Percentiles rank a stretch among this genome's conserved stretches.
Evolutionary conservation across 1,284 basidiomycete genomes (phyloP).

Genomic region (Sanghuangporus weigelae): DNA sequence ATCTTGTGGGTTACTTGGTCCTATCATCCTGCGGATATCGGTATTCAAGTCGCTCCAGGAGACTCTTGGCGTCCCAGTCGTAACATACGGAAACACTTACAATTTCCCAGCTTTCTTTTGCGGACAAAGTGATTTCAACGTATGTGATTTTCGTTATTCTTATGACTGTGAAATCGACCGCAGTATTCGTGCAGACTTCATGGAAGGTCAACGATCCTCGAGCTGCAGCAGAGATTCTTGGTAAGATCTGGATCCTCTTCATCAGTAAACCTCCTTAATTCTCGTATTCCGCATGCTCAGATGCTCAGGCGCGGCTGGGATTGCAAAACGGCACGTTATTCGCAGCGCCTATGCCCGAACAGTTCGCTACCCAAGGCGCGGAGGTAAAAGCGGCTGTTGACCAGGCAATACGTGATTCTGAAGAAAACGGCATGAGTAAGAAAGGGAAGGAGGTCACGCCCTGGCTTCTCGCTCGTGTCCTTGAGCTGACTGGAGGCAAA

Average conservation of each 20-base stretch:
- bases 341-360: conserved; percentile 85
- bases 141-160: conserved; percentile 29
- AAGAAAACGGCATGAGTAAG: conserved; percentile 75
- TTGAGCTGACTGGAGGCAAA: conserved; percentile 73
- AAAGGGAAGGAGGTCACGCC: conserved; percentile 92
- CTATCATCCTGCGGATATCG: background rate
- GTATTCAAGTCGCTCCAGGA: conserved; percentile 49
- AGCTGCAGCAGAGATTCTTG: conserved; percentile 64
- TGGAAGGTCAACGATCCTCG: conserved; percentile 60
- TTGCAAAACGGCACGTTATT: conserved; percentile 76
- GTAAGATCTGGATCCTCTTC: conserved; percentile 37
- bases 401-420: conserved; percentile 80
- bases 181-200: conserved; percentile 45
- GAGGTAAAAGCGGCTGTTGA: conserved; percentile 80
- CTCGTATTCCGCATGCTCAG: conserved; percentile 30
- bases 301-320: conserved; percentile 54
- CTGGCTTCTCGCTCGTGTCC: conserved; percentile 86
- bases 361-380: conserved; percentile 64
- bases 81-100: conserved; percentile 68
- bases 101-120: conserved; percentile 97
- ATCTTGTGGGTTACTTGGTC: conserved; percentile 56
- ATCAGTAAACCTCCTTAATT: background rate
- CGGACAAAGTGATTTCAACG: conserved; percentile 78
- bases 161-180: background rate
- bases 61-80: conserved; percentile 91